These are phyloP conservation scores for Ceratonia siliqua DNA, from an alignment of 306 rosid species.

Conservation along the genomic window DNA sequence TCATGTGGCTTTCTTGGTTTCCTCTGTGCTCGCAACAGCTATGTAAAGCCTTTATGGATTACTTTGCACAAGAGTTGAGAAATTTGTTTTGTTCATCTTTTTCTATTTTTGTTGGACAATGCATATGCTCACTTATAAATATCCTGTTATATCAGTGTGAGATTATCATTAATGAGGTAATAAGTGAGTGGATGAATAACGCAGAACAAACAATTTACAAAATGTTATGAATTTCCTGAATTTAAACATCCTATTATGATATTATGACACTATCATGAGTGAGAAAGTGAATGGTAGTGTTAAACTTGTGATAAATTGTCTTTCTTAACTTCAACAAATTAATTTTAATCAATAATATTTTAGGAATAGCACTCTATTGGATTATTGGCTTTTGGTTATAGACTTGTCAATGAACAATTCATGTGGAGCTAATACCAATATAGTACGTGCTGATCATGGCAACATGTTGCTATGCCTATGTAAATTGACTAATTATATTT, in stretches of 20 bases:
- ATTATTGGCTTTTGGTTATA: conserved; percentile 44
- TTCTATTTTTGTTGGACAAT: not conserved
- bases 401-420: conserved; percentile 44
- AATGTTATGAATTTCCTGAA: not conserved
- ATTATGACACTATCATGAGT: not conserved
- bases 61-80: not conserved
- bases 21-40: not conserved
- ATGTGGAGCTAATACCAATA: conserved; percentile 37
- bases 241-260: not conserved
- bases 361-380: conserved; percentile 18
- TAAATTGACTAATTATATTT: conserved; percentile 35
- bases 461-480: conserved; percentile 43
- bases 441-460: conserved; percentile 35
- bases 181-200: not conserved
- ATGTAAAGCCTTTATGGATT: not conserved
- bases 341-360: not conserved
- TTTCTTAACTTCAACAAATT: not conserved
- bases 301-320: not conserved
- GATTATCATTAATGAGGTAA: not conserved
- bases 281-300: not conserved
- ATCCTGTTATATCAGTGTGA: not conserved
- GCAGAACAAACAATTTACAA: not conserved
- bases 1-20: conserved; percentile 2
- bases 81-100: not conserved
- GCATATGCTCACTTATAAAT: not conserved